Percentiles rank a stretch among this genome's conserved stretches.
These are phyloP conservation scores for Borealophlyctis nickersoniae DNA, from an alignment of 192 early-diverging fungal species.

Conservation along the genomic window DNA sequence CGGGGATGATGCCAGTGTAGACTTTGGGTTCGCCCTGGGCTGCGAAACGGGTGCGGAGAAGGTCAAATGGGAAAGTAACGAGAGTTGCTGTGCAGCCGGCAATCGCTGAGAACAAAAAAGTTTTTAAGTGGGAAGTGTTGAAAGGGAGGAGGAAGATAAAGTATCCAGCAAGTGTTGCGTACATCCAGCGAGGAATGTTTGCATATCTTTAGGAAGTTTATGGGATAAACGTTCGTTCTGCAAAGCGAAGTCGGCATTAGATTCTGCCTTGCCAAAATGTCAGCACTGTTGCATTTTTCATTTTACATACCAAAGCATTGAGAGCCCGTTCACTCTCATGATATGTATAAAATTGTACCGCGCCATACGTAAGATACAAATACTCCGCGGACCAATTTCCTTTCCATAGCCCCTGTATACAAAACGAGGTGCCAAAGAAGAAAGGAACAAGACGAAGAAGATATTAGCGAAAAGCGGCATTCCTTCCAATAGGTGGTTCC, in stretches of 20 bases:
- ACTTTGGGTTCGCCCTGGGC: constrained; percentile 65
- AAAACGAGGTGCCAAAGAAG: neutral
- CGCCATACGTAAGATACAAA: constrained; percentile 88
- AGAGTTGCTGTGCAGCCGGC: constrained; percentile 78
- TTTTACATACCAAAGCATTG: constrained; percentile 4
- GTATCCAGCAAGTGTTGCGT: neutral
- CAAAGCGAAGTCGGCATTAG: no score
- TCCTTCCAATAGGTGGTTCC: no score
- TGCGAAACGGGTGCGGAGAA: constrained; percentile 91
- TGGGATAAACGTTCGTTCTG: no score
- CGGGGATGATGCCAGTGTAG: constrained; percentile 64
- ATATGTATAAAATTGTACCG: constrained; percentile 79
- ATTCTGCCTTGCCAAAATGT: neutral
- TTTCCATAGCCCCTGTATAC: constrained; percentile 77
- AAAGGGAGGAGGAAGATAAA: constrained; percentile 1
- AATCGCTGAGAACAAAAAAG: constrained; percentile 32
- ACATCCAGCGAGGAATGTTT: constrained; percentile 66
- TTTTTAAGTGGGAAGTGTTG: neutral
- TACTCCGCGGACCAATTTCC: constrained; percentile 92
- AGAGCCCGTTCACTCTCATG: constrained; percentile 50
- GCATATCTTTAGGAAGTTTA: constrained; percentile 17
- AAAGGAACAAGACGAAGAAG: no score
- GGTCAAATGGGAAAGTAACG: constrained; percentile 91
- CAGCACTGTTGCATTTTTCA: constrained; percentile 25
- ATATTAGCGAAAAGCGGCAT: no score